A percentile compares a stretch with the other conserved stretches of the same genome.
Evolutionary conservation across 257 asterid species (phyloP).

Genomic region (Solanum arcanum): DNA sequence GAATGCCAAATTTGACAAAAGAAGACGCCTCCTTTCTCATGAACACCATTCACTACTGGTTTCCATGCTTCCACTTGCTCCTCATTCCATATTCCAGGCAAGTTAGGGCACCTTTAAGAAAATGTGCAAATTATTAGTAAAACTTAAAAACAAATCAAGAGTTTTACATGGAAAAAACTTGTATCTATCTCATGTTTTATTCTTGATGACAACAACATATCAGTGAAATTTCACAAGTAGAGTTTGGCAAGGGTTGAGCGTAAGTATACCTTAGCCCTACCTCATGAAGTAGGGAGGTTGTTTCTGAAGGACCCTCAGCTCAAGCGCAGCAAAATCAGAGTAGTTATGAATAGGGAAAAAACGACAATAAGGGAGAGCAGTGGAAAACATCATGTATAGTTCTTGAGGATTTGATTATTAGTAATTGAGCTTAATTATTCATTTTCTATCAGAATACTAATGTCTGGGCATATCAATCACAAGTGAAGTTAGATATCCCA

Average conservation of each 20-base stretch:
- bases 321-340: not conserved
- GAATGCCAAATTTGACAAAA: slow-evolving; percentile 32
- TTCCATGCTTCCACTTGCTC: not conserved
- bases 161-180: not conserved
- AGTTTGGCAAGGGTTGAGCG: not conserved
- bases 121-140: not conserved
- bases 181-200: not conserved
- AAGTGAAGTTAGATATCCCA: not conserved
- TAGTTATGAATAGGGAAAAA: not conserved
- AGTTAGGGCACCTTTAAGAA: slow-evolving; percentile 9
- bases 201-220: not conserved
- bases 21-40: slow-evolving; percentile 8
- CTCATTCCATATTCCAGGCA: slow-evolving; percentile 33
- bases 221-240: not conserved
- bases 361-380: not conserved
- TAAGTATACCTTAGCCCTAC: not conserved
- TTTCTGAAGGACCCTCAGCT: not conserved
- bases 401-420: not conserved
- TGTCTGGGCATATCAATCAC: not conserved
- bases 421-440: not conserved
- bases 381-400: not conserved
- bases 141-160: not conserved
- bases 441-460: not conserved
- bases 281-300: not conserved
- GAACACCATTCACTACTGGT: not conserved